Percentiles rank a stretch among this genome's conserved stretches.
These are phyloP conservation scores for Raphidocelis subcapitata DNA, from an alignment of 139 green algal species.

Conservation along the genomic window DNA sequence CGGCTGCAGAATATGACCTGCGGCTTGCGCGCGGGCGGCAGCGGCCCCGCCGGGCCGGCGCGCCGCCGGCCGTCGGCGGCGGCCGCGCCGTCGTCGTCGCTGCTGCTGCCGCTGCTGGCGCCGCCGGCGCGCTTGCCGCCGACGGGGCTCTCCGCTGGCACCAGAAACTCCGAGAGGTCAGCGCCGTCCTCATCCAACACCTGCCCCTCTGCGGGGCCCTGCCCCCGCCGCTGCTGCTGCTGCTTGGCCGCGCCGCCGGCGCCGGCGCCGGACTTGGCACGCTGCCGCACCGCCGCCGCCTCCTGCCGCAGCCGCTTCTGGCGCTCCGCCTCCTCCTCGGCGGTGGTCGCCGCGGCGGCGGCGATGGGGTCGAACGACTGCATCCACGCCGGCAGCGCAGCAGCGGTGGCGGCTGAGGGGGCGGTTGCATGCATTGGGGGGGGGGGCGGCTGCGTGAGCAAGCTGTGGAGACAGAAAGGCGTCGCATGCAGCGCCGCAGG, in stretches of 20 bases:
- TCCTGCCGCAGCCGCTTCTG: background rate
- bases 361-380: too few relatives aligned
- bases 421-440: too few relatives aligned
- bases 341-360: background rate
- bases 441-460: too few relatives aligned
- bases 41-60: background rate
- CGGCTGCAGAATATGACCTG: conserved; percentile 94
- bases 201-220: background rate
- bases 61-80: background rate
- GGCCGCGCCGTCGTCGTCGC: background rate
- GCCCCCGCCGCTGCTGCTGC: background rate
- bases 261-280: too few relatives aligned
- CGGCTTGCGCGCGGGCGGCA: background rate
- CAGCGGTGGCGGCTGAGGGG: too few relatives aligned
- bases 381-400: too few relatives aligned
- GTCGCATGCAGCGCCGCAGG: too few relatives aligned
- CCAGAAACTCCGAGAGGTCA: conserved; percentile 25
- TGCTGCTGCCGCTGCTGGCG: conserved; percentile 14
- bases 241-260: background rate
- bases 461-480: too few relatives aligned
- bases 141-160: background rate
- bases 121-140: too few relatives aligned
- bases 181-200: conserved; percentile 26
- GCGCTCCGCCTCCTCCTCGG: background rate
- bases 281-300: too few relatives aligned